Evolutionary conservation across 179 eudicot species (phyloP).

Genomic region (Silene vulgaris): DNA sequence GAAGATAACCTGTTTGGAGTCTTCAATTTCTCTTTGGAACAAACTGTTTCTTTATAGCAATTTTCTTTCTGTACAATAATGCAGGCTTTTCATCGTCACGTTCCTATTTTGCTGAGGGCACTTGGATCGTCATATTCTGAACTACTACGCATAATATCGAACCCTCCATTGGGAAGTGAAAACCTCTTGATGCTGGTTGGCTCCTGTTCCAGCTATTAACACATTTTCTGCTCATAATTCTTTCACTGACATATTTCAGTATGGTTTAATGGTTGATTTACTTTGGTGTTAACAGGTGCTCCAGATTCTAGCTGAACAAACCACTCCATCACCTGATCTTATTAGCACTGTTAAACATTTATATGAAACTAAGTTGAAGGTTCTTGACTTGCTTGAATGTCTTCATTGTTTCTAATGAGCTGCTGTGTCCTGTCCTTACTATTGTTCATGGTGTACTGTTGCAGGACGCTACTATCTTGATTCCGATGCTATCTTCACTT

Average conservation of each 20-base stretch:
- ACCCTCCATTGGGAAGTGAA: conserved; percentile 94
- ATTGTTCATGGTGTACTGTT: conserved; percentile 12
- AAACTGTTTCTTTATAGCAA: not conserved
- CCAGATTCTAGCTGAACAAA: conserved; percentile 63
- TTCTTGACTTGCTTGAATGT: conserved; percentile 24
- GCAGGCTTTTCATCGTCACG: conserved; percentile 90
- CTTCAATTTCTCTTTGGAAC: too few relatives aligned
- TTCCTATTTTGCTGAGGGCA: conserved; percentile 68
- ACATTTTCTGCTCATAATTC: not conserved
- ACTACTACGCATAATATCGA: conserved; percentile 67
- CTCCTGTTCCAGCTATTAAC: conserved; percentile 5
- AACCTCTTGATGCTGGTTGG: conserved; percentile 72
- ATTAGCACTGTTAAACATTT: conserved; percentile 67
- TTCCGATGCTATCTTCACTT: conserved; percentile 72
- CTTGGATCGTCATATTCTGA: conserved; percentile 73
- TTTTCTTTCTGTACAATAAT: conserved; percentile 17
- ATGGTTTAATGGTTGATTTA: conserved; percentile 10
- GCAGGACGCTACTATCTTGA: conserved; percentile 87
- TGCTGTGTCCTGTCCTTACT: conserved; percentile 18
- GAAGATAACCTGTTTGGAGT: too few relatives aligned
- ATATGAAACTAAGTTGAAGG: conserved; percentile 88
- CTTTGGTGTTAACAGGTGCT: conserved; percentile 52
- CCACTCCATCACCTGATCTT: conserved; percentile 65
- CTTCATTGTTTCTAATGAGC: not conserved
- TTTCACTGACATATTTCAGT: not conserved